phyloP scores from a whole-genome alignment of 352 stramenopile species.

The Globisporangium splendens region DNA sequence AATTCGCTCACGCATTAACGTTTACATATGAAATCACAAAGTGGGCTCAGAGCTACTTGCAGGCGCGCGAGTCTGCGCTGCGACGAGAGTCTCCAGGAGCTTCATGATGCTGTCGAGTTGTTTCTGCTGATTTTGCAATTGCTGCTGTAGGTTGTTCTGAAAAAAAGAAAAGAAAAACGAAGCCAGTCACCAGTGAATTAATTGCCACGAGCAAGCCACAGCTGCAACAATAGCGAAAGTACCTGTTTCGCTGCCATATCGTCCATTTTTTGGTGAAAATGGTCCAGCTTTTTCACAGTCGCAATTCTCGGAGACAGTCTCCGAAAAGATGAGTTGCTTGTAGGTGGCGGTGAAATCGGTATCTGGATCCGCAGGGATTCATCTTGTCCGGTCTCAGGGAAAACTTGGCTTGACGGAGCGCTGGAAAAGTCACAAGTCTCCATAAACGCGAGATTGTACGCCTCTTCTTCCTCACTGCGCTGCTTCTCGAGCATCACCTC shows the following conservation, averaged over 20 bases:
- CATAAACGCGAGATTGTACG: slow-evolving; percentile 24
- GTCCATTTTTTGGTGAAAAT: slow-evolving; percentile 33
- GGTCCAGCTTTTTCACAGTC: slow-evolving; percentile 20
- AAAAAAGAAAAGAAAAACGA: background rate
- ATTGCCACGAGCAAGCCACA: background rate
- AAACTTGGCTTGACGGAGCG: slow-evolving; percentile 20
- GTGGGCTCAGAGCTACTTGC: background rate
- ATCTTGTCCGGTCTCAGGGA: background rate
- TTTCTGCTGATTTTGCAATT: slow-evolving; percentile 32
- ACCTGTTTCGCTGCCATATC: slow-evolving; percentile 32
- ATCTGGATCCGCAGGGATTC: slow-evolving; percentile 6
- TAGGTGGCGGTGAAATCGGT: background rate
- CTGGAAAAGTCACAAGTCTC: slow-evolving; percentile 14
- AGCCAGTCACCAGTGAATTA: background rate
- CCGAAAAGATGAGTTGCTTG: slow-evolving; percentile 6
- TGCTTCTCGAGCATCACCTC: slow-evolving; percentile 72
- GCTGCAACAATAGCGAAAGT: background rate
- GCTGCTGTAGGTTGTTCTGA: slow-evolving; percentile 32
- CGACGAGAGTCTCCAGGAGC: slow-evolving; percentile 24
- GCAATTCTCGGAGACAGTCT: slow-evolving; percentile 22
- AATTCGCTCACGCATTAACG: too few species aligned
- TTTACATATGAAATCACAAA: background rate
- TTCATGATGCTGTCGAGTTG: slow-evolving; percentile 34
- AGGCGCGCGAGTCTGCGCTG: background rate
- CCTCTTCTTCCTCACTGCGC: slow-evolving; percentile 34